Base-by-base conservation (phyloP, 2,329 filamentous ascomycete species). In the Claviceps arundinis region DNA sequence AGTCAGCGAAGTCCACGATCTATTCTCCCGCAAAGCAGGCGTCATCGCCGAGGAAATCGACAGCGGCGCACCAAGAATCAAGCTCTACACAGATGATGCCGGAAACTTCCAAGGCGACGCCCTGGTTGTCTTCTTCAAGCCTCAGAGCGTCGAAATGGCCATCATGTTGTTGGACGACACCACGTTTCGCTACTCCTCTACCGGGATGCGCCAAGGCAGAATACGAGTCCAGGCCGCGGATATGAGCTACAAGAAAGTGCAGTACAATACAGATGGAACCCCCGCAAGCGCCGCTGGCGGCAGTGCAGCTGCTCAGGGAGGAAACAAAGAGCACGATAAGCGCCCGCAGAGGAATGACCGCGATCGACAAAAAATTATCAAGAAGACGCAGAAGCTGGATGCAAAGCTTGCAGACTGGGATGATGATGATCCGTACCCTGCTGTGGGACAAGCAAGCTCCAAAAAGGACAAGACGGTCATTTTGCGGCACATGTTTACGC, bases 31-130 rank as follows among this genome's bases (percentile, higher is more conserved):
- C 56, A 91, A 88, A 65, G 94, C 81, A 62, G 90, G 90, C 55
- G 85, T 97, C 58, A 90, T 98, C 57, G 89, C 91, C 48, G 90
- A 97, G 68, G 87, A 95, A 68, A 90, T 95, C 57, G 90, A 96
- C 62, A 89, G 83, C 61, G 87, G 88, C 52, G 80, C 82, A 46
- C 88, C 89, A 45, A 84, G 93, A 40, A 91, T 98, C 69, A 97
- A 95, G 71, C 81, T 98, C 67, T 98, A 98, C 70, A 81, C 75
- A 19, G 84, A 96, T 64, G 81, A 85, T 1, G 70, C 83, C 1
- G 93, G 89, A 19, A 79, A 81, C 16, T 95, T 95, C 75, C 97
- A 96, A 65, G 93, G 93, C 55, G 90, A 97, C 64, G 90, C 88
- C 2, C 76, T 98, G 37, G 75, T 98, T 51, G 87, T 97, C 38